Evolutionary conservation across 164 flowering plant genomes (phyloP), one percentile per base, ranked within the genome.

Genomic region (Aristolochia fimbriata): DNA sequence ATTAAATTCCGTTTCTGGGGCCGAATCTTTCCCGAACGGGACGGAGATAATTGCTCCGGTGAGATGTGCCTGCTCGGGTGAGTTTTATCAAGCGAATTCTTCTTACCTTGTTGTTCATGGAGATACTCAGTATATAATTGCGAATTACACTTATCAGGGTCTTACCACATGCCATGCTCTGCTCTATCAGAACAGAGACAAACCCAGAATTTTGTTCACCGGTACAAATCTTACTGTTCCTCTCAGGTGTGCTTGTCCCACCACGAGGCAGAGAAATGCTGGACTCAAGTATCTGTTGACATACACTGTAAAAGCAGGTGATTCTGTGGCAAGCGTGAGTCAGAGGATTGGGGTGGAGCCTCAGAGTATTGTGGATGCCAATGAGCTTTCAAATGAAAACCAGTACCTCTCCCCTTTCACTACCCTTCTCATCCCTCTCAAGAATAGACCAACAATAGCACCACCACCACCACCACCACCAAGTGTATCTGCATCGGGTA

Each of bases 161-260:
- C 79, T 88, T 22, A 68, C 85, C 22, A 88, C 86, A 20, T 88
- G 96, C 66, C 83, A 80, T 58, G 65, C 88, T 55, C 24, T 85
- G 47, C 72, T 70, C 43, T 57, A 72, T 41, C 74, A 75, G 58
- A 88, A 88, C 56, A 65, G 70, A 13, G 54, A 55, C 33, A 25
- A 21, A 37, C 68, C 51, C 5, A 45, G 4, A n/a, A 53, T 62
- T 0, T 64, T 85, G 47, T 0, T 11, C 0, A 65, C 50, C 15
- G 77, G 79, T 2, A 0, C 62, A 43, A 10, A 57, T 19, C 47
- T 88, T 12, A 8, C 4, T 13, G 84, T 78, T 0, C 96, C 91
- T 3, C 65, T 88, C 5, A 62, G 81, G 66, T 85, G 96, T 60
- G 96, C 91, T 60, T 88, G 91, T 49, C 90, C 90, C 0, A 71